These are phyloP conservation scores for Alternaria sp. DNA, from an alignment of 2,329 filamentous ascomycete species.

Conservation along the genomic window DNA sequence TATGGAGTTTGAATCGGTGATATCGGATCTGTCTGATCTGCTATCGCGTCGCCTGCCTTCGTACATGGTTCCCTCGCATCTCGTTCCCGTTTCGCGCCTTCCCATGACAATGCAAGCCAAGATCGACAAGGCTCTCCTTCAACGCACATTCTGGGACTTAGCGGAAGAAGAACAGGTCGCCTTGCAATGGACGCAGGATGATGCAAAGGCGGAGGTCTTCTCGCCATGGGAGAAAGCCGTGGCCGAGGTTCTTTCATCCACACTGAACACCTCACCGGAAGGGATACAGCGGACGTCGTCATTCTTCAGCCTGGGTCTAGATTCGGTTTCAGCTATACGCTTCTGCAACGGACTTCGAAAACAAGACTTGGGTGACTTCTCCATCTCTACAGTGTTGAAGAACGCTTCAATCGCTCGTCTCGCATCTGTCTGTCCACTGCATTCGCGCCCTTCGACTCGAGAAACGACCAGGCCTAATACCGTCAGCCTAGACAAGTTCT, in stretches of 20 bases:
- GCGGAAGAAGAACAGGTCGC: slow-evolving; percentile 53
- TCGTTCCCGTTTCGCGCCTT: slow-evolving; percentile 72
- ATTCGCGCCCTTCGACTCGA: not conserved
- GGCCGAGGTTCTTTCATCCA: slow-evolving; percentile 60
- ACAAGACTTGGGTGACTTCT: slow-evolving; percentile 56
- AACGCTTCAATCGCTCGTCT: slow-evolving; percentile 71
- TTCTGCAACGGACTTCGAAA: slow-evolving; percentile 65
- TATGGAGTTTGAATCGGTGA: slow-evolving; percentile 31
- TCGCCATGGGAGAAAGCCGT: slow-evolving; percentile 64
- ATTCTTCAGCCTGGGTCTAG: slow-evolving; percentile 78
- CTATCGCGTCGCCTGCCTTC: slow-evolving; percentile 65
- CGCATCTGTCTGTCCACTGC: slow-evolving; percentile 33
- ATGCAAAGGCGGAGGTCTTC: slow-evolving; percentile 53
- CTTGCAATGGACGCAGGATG: slow-evolving; percentile 39
- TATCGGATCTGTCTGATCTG: slow-evolving; percentile 58
- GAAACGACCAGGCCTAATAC: not conserved
- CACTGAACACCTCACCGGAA: slow-evolving; percentile 54
- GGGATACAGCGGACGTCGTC: slow-evolving; percentile 70
- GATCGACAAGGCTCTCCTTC: slow-evolving; percentile 66
- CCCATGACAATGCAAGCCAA: slow-evolving; percentile 80
- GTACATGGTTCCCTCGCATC: slow-evolving; percentile 80
- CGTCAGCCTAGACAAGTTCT: slow-evolving; percentile 11
- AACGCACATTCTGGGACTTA: slow-evolving; percentile 56
- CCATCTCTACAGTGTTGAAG: slow-evolving; percentile 73
- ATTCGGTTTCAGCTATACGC: slow-evolving; percentile 81